Evolutionary conservation across 805 yeast species (phyloP).

Genomic region (Cyberlindnera subsufficiens): DNA sequence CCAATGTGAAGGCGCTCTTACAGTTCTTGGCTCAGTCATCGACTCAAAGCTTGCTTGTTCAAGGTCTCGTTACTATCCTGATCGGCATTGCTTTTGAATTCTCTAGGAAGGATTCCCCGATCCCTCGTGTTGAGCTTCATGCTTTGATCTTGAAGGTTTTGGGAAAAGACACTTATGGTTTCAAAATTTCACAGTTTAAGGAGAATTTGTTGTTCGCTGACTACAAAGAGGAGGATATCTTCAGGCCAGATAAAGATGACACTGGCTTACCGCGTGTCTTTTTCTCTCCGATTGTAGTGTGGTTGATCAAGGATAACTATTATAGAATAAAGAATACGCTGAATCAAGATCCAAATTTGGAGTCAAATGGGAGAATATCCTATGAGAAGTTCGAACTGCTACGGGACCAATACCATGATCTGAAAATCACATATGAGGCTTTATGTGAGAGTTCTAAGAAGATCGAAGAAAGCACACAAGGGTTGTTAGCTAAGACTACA

Average conservation of each 20-base stretch:
- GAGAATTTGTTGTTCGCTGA: constrained; percentile 50
- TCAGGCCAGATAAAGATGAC: constrained; percentile 55
- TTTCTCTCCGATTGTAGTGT: constrained; percentile 59
- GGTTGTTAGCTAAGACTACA: constrained; percentile 14
- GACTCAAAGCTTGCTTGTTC: constrained; percentile 51
- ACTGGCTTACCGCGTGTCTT: constrained; percentile 86
- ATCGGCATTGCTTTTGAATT: constrained; percentile 82
- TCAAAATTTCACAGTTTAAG: constrained; percentile 68
- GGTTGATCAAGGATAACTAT: constrained; percentile 63
- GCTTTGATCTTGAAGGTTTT: constrained; percentile 60
- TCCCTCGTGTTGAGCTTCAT: constrained; percentile 54
- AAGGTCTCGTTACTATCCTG: constrained; percentile 66
- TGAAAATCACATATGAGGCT: constrained; percentile 31
- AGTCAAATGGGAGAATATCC: constrained; percentile 62
- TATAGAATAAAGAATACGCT: constrained; percentile 64
- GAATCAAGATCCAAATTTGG: constrained; percentile 65
- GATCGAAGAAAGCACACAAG: constrained; percentile 25
- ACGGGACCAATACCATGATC: constrained; percentile 24
- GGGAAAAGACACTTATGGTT: constrained; percentile 74
- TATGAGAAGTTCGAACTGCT: constrained; percentile 41
- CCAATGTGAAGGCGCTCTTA: constrained; percentile 61
- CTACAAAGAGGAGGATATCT: constrained; percentile 45
- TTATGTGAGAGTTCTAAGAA: constrained; percentile 26
- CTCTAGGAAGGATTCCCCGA: constrained; percentile 51
- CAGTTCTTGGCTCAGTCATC: constrained; percentile 52